Evolutionary conservation across 2,329 filamentous ascomycete species (phyloP), one percentile per base, ranked within the genome.

Genomic region (Sclerotinia sclerotiorum): DNA sequence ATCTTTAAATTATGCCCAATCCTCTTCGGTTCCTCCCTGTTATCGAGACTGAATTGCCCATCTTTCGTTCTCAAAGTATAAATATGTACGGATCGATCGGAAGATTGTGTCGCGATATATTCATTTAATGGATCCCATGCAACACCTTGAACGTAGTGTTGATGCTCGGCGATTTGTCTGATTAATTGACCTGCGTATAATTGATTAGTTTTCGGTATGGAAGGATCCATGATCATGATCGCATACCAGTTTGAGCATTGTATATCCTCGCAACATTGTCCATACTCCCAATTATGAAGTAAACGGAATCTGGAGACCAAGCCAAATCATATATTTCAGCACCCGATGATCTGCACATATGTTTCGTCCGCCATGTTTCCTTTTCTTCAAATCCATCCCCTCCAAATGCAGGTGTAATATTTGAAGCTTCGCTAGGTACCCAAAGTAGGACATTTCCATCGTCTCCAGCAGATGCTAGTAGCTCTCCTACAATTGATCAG

Each of bases 221-320:
- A 21, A 17, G 2, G 42, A 32, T 15, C 27, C 13, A 17, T 61
- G 39, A 49, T 60, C 51, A 70, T 35, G 21, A 63, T 51, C 64
- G 55, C 85, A 72, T 83, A 94, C 92, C 94, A 75, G 91, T 95
- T 72, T 91, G 90, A 68, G 94, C 92, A 80, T 97, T 97, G 83
- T 97, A 98, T 75, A 99, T 98, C 69, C 94, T 88, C 69, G 95
- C 94, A 78, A 98, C 90, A 79, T 99, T 99, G 82, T 99, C 95
- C 94, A 99, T 98, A 81, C 95, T 98, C 51, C 95, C 95, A 32
- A 96, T 97, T 75, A 99, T 97, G 82, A 99, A 97, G 81, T 96
- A 95, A 51, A 89, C 84, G 51, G 92, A 93, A 79, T 99, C 95
- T n/a, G 96, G 96, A 61, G 95, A 98, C 96, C 95, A 99, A 63